Evolutionary conservation across 2,329 filamentous ascomycete species (phyloP).

Genomic region (Rhinocladiella similis): DNA sequence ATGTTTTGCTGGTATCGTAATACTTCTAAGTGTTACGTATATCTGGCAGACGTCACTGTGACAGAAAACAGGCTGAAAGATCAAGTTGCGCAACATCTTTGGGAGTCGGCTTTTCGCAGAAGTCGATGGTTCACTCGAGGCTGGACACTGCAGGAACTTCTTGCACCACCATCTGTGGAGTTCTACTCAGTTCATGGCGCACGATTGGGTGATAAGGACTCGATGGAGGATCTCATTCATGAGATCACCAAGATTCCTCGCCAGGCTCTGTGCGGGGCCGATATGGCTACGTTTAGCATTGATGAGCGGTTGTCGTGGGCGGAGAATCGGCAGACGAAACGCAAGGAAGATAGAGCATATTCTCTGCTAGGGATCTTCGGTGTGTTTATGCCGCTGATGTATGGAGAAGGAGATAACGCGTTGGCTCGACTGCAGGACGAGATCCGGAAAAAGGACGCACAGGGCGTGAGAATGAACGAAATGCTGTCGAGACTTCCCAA

Average conservation of each 20-base stretch:
- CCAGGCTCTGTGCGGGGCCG: not conserved
- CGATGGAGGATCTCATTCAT: not conserved
- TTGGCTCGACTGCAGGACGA: conserved; percentile 32
- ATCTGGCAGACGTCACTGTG: conserved; percentile 23
- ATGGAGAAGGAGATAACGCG: conserved; percentile 34
- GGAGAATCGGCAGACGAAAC: conserved; percentile 22
- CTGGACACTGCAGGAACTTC: conserved; percentile 24
- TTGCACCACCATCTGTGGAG: conserved; percentile 23
- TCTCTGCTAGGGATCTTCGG: conserved; percentile 32
- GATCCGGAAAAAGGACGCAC: too few species aligned
- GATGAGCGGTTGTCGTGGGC: conserved; percentile 30
- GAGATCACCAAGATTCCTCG: not conserved
- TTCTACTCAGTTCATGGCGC: not conserved
- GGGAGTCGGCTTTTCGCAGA: not conserved
- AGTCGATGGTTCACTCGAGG: too few species aligned
- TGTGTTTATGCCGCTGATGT: conserved; percentile 34
- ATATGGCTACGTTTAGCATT: conserved; percentile 6
- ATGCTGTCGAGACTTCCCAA: too few species aligned
- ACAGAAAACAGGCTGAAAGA: too few species aligned
- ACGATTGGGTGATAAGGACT: not conserved
- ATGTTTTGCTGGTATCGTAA: conserved; percentile 30
- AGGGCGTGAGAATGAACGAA: too few species aligned
- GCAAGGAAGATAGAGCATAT: conserved; percentile 33
- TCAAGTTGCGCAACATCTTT: not conserved
- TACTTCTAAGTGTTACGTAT: conserved; percentile 25